These are phyloP conservation scores for Cryptococcus sp. DNA, from an alignment of 1,284 basidiomycete species.

Conservation along the genomic window DNA sequence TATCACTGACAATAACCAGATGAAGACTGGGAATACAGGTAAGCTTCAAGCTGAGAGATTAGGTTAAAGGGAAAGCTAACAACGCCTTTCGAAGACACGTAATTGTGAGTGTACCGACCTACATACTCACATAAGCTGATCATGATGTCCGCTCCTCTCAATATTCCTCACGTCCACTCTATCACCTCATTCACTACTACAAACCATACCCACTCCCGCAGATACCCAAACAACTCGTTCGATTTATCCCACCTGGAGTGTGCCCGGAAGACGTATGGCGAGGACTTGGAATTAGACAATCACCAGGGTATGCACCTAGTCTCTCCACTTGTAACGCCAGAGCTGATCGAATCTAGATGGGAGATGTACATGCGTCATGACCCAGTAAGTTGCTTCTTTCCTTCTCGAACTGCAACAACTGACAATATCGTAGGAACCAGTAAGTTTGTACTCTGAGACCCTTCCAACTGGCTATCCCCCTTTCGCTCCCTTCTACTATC, in stretches of 20 bases:
- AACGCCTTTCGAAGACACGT: conserved; percentile 36
- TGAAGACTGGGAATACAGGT: conserved; percentile 48
- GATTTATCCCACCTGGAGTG: conserved; percentile 44
- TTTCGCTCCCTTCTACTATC: not conserved
- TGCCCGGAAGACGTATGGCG: conserved; percentile 46
- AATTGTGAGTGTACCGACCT: conserved; percentile 31
- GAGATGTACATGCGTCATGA: conserved; percentile 50
- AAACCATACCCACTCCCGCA: conserved; percentile 2
- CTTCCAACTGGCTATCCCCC: not conserved
- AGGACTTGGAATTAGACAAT: conserved; percentile 47
- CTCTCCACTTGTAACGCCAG: not conserved
- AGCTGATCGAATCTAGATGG: conserved; percentile 33
- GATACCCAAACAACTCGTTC: conserved; percentile 46
- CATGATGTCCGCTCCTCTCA: not conserved
- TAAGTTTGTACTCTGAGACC: conserved; percentile 4
- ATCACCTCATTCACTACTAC: not conserved
- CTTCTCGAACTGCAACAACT: not conserved
- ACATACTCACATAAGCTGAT: not conserved
- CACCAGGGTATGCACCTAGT: conserved; percentile 36
- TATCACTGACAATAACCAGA: conserved; percentile 20
- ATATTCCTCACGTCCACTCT: not conserved
- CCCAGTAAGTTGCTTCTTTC: conserved; percentile 29
- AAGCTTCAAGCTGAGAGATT: conserved; percentile 2
- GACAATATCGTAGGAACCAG: conserved; percentile 30
- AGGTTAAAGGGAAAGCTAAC: not conserved